These are phyloP conservation scores for maize (Zea mays) DNA, from an alignment of 176 grass and related monocot genomes.

Conservation along the genomic window DNA sequence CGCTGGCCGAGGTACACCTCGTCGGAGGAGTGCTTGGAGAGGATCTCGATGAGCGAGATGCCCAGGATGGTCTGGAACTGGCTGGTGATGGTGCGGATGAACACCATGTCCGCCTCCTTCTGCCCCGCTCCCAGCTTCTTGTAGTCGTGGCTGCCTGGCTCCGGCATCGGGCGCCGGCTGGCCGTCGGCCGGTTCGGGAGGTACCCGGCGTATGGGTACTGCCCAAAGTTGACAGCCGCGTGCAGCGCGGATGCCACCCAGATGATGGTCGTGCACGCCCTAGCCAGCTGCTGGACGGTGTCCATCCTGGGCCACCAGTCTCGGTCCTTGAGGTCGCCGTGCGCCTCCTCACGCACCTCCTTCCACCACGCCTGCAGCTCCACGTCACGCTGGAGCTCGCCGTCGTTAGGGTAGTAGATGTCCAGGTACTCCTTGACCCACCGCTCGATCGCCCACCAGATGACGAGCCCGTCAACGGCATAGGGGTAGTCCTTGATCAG, in stretches of 20 bases:
- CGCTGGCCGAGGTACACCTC: slow-evolving; percentile 84
- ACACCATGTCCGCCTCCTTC: slow-evolving; percentile 52
- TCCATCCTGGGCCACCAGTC: slow-evolving; percentile 80
- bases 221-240: slow-evolving; percentile 80
- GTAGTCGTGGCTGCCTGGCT: slow-evolving; percentile 28
- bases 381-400: slow-evolving; percentile 37
- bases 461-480: slow-evolving; percentile 61
- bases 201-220: slow-evolving; percentile 76
- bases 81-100: slow-evolving; percentile 72
- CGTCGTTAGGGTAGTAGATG: slow-evolving; percentile 59
- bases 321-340: slow-evolving; percentile 65
- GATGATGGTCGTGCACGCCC: slow-evolving; percentile 70
- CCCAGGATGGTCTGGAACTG: slow-evolving; percentile 68
- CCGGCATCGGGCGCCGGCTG: slow-evolving; percentile 65
- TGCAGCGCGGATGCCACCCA: slow-evolving; percentile 80
- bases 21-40: slow-evolving; percentile 73
- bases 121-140: slow-evolving; percentile 40
- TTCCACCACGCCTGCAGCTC: slow-evolving; percentile 89
- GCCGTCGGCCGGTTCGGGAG: slow-evolving; percentile 71
- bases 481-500: slow-evolving; percentile 85
- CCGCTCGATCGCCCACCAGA: slow-evolving; percentile 69
- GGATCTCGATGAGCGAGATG: slow-evolving; percentile 70
- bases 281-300: slow-evolving; percentile 55
- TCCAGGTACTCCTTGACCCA: slow-evolving; percentile 69
- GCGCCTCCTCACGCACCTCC: slow-evolving; percentile 77